A percentile compares a stretch with the other conserved stretches of the same genome.
phyloP scores from a whole-genome alignment of 129 eudicot species.

The Scalesia atractyloides region DNA sequence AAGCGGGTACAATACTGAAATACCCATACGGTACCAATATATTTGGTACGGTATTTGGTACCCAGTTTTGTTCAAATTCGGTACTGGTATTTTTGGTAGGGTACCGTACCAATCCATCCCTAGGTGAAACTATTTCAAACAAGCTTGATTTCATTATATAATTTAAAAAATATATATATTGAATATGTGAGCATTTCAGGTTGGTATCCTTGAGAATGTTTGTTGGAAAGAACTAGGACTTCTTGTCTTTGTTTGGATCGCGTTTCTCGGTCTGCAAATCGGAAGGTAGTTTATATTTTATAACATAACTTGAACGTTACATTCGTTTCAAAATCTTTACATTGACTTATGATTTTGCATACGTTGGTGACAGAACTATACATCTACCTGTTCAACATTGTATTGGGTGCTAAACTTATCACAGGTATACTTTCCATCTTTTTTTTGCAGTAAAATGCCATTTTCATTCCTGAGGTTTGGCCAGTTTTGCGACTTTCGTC shows the following conservation, averaged over 20 bases:
- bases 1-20: too few species aligned
- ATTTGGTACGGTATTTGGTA: too few species aligned
- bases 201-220: conserved; percentile 64
- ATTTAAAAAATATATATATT: not conserved
- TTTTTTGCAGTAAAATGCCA: not conserved
- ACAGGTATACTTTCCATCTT: conserved; percentile 49
- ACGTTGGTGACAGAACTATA: conserved; percentile 58
- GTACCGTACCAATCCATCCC: too few species aligned
- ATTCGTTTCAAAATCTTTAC: not conserved
- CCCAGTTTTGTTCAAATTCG: too few species aligned
- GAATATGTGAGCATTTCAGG: conserved; percentile 41
- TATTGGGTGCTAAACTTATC: conserved; percentile 88
- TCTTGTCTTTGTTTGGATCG: conserved; percentile 78
- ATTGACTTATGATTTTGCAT: conserved; percentile 19
- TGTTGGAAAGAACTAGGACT: conserved; percentile 96
- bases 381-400: conserved; percentile 59
- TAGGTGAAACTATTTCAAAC: conserved; percentile 37
- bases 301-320: conserved; percentile 1
- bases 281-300: conserved; percentile 49
- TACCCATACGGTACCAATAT: too few species aligned
- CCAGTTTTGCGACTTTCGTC: too few species aligned
- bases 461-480: too few species aligned
- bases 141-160: not conserved
- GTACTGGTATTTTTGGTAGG: too few species aligned
- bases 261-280: conserved; percentile 79